phyloP scores from a whole-genome alignment of 164 flowering plant species.

The Santalum album region DNA sequence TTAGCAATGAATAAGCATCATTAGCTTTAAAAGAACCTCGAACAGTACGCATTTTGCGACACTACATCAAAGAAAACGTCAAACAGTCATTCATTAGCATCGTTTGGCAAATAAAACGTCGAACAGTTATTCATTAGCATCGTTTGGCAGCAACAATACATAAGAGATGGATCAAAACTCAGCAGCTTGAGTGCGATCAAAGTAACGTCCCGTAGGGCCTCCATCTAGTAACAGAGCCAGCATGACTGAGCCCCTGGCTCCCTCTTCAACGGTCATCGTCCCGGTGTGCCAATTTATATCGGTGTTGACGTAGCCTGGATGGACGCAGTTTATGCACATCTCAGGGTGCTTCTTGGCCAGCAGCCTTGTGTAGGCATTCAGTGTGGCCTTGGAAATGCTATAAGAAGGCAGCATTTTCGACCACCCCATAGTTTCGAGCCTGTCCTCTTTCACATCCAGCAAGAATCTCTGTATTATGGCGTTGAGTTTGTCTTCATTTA shows the following conservation, averaged over 20 bases:
- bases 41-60: no score
- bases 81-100: no score
- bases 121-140: no score
- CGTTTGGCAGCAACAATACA: no score
- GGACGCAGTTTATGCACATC: slow-evolving; percentile 54
- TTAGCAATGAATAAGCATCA: no score
- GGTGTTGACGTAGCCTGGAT: slow-evolving; percentile 54
- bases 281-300: slow-evolving; percentile 53
- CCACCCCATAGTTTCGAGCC: slow-evolving; percentile 46
- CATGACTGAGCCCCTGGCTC: slow-evolving; percentile 47
- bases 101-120: no score
- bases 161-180: slow-evolving; percentile 18
- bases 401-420: slow-evolving; percentile 43
- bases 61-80: no score
- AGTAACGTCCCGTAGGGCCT: slow-evolving; percentile 52
- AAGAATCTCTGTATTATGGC: slow-evolving; percentile 25
- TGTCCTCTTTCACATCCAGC: slow-evolving; percentile 31
- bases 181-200: slow-evolving; percentile 33
- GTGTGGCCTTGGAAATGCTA: slow-evolving; percentile 44
- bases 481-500: slow-evolving; percentile 41
- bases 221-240: slow-evolving; percentile 43
- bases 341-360: slow-evolving; percentile 41
- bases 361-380: slow-evolving; percentile 54
- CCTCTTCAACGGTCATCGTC: slow-evolving; percentile 37
- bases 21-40: no score